Evolutionary conservation across 2,329 filamentous ascomycete genomes (phyloP).

Genomic region (Pseudocercospora musae): DNA sequence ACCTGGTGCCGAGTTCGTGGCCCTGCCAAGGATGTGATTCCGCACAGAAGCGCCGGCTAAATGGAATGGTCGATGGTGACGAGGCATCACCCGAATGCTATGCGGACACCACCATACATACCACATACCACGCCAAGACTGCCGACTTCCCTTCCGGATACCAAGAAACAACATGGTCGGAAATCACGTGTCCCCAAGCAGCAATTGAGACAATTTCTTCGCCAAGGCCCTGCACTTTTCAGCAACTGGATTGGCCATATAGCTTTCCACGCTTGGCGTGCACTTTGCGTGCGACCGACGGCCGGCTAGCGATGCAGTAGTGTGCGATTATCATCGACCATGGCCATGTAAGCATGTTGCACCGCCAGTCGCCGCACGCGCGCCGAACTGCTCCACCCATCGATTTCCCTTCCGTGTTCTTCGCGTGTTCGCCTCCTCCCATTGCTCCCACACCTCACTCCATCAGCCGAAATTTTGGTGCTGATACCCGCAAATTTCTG

Average conservation of each 20-base stretch:
- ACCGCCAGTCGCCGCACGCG: background rate
- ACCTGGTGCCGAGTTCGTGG: background rate
- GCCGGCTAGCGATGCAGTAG: background rate
- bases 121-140: too few relatives aligned
- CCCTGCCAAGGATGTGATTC: background rate
- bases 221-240: too few relatives aligned
- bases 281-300: background rate
- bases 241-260: too few relatives aligned
- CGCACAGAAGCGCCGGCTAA: background rate
- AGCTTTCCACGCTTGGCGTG: background rate
- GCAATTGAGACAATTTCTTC: too few relatives aligned
- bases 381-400: background rate
- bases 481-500: slow-evolving; percentile 4
- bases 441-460: slow-evolving; percentile 5
- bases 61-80: background rate
- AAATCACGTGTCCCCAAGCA: too few relatives aligned
- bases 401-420: too few relatives aligned
- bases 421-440: background rate
- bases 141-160: too few relatives aligned
- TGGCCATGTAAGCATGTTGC: too few relatives aligned
- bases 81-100: background rate
- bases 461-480: slow-evolving; percentile 7
- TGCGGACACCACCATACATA: background rate
- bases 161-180: too few relatives aligned
- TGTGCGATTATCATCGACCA: background rate